phyloP scores from a whole-genome alignment of 768 basidiomycete genomes.

The Kwoniella sp. region DNA sequence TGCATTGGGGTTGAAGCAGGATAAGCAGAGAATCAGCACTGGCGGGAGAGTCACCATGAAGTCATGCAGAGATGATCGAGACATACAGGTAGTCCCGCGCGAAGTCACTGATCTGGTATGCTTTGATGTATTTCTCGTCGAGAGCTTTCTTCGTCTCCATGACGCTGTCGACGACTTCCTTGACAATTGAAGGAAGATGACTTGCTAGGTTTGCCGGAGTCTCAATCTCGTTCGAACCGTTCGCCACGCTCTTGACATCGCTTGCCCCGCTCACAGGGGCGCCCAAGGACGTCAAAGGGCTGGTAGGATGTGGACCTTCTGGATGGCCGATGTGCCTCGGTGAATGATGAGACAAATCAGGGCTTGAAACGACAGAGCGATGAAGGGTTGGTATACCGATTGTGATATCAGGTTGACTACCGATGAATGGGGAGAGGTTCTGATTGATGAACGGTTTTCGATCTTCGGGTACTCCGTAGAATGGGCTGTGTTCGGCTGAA shows the following conservation, averaged over 20 bases:
- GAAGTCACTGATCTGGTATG: constrained; percentile 23
- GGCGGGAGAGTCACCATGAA: no score
- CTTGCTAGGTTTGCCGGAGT: background rate
- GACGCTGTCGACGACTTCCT: constrained; percentile 8
- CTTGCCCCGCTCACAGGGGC: no score
- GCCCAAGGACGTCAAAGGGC: no score
- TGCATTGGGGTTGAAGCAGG: no score
- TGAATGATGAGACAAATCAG: background rate
- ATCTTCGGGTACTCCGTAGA: background rate
- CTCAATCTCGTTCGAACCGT: no score
- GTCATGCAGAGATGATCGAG: background rate
- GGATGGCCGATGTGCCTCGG: background rate
- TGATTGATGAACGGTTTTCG: background rate
- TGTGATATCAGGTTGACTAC: background rate
- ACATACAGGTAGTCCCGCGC: constrained; percentile 39
- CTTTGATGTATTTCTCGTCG: background rate
- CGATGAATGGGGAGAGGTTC: background rate
- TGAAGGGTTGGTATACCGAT: background rate
- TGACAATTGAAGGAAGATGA: background rate
- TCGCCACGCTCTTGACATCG: no score
- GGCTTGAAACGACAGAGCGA: background rate
- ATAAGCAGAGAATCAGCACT: no score
- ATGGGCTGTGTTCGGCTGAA: constrained; percentile 9
- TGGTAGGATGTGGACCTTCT: background rate
- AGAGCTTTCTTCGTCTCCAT: constrained; percentile 3